Evolutionary conservation across 441 rosid species (phyloP), one percentile per base, ranked within the genome.

Genomic region (Pelargonium cotyledonis): DNA sequence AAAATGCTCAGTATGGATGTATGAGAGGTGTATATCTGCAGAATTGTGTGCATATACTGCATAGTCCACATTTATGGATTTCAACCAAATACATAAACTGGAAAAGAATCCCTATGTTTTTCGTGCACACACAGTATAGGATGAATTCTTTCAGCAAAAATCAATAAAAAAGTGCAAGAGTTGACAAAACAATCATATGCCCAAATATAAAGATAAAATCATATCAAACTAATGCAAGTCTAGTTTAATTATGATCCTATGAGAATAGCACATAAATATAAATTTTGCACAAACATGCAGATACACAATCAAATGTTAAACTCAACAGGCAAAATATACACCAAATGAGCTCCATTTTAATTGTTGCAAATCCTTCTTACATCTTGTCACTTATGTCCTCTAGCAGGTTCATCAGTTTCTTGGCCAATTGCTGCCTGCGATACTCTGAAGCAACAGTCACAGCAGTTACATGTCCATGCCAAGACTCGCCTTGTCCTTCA

Each of bases 301-400:
- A 10, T 43, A 49, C 1, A 5, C 16, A 49, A 49, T 49, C 16
- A 49, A 49, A n/a, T 4, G 12, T n/a, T 4, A 5, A 49, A 49
- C 12, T 49, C 5, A 12, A 49, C 16, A 1, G 14, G 57, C 6
- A 4, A n/a, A 12, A n/a, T 1, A 2, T 49, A 12, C 6, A 12
- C 57, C 5, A 9, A 49, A 49, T 11, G 57, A 49, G 16, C 57
- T 12, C 16, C 14, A 12, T 49, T 49, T 49, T 49, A 49, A 10
- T 9, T 49, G 15, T 11, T 10, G 57, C 14, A 49, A 49, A 0
- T 43, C 47, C 47, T 43, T 43, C 47, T 43, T 86, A 89, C 98
- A 90, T 92, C 79, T 90, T 92, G 78, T 95, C 97, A 72, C 98
- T 89, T 69, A 91, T 78, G 43, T 88, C 95, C 81, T 95, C 96